Base-by-base conservation (phyloP, 2,329 filamentous ascomycete genomes). In the Claviceps lovelessii region DNA sequence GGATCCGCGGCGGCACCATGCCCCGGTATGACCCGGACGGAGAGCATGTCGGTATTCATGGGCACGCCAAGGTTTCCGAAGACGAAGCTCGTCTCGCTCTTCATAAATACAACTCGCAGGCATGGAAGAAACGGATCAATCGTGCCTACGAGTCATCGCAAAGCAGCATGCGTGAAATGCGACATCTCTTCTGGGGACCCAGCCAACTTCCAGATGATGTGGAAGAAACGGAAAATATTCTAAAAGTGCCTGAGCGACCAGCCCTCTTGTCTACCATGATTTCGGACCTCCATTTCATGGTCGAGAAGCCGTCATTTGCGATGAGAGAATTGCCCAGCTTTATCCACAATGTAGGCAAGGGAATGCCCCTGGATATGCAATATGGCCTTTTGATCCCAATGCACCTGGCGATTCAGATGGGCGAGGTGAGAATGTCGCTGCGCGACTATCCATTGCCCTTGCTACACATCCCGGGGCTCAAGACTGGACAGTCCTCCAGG, bases 251-350 rank as follows among this genome's bases (percentile, higher is more conserved):
- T 4, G 83, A 88, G 59, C 80, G 93, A 33, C 91, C 93, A 17
- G 86, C 87, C 8, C 75, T 98, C 15, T 85, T 95, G 82, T 80
- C 85, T 3, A 77, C 88, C 6, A 72, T 88, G 47, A 83, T 97
- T 60, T 89, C 84, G 57, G 91, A 98, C 65, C 74, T 98, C 37
- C 85, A 91, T 59, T 77, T 98, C 54, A 75, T 83, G 37, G 76
- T 98, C 56, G 93, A 97, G 68, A 96, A 95, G 67, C 93, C 93
- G 0, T 91, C 88, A 0, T 98, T 98, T 65, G 85, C 90, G 0
- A 73, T 95, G 56, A 76, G 81, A 3, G 84, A 95, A 13, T 81
- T 91, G 54, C 87, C 91, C 0, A 80, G 86, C 17, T 98, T 95
- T 65, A 73, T 98, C 31, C 80, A 96, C 65, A 81, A 82, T 50